These are phyloP conservation scores for Solanum arcanum DNA, from an alignment of 257 asterid species.

Conservation along the genomic window DNA sequence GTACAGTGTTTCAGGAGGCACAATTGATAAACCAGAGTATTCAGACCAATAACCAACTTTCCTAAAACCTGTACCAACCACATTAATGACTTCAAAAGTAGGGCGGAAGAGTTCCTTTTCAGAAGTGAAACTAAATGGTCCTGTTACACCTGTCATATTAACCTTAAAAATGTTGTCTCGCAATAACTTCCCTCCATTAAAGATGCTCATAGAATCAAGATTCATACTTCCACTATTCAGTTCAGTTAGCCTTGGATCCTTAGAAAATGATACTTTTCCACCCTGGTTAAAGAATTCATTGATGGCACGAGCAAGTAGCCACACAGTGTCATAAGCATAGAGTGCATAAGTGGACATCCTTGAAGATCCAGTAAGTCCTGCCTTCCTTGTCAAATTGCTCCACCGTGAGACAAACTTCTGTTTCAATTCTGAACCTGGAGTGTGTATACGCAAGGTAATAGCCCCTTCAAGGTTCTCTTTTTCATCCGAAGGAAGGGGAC, in stretches of 20 bases:
- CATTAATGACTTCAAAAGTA: constrained; percentile 44
- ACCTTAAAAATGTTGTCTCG: constrained; percentile 21
- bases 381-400: constrained; percentile 15
- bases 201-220: constrained; percentile 27
- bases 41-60: constrained; percentile 47
- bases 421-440: constrained; percentile 26
- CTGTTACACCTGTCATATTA: constrained; percentile 53
- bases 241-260: constrained; percentile 17
- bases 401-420: constrained; percentile 29
- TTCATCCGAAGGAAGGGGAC: constrained; percentile 2
- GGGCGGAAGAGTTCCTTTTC: constrained; percentile 37
- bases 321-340: constrained; percentile 58
- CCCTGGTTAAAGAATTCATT: constrained; percentile 26
- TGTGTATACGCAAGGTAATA: constrained; percentile 27
- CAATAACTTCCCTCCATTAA: constrained; percentile 34
- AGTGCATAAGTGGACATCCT: constrained; percentile 31
- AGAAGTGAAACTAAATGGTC: constrained; percentile 20
- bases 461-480: constrained; percentile 35
- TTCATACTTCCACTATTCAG: constrained; percentile 6
- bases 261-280: constrained; percentile 34
- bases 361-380: background rate
- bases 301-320: constrained; percentile 58
- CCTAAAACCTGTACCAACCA: constrained; percentile 34
- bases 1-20: constrained; percentile 33
- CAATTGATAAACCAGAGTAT: constrained; percentile 42